Evolutionary conservation across 257 asterid genomes (phyloP), one percentile per base, ranked within the genome.

Genomic region (Capsicum rhomboideum): DNA sequence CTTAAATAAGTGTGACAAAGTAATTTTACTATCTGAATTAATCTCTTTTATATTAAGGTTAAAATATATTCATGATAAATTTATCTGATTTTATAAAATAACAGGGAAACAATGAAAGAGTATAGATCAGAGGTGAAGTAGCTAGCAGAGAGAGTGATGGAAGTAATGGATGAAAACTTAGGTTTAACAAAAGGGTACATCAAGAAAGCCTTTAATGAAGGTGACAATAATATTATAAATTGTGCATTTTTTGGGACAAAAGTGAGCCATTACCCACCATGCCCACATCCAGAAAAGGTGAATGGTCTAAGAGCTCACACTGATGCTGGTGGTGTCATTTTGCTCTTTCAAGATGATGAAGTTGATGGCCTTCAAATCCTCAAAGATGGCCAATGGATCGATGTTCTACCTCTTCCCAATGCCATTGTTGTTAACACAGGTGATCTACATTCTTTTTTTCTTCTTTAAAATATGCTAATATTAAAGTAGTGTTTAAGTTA

Each of bases 251-350:
- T 93, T 21, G 98, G 98, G 31, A 95, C 98, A n/a, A 95, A 95
- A 84, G 96, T 95, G 61, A 93, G 98, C 87, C 98, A 92, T 85
- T 95, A 95, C 81, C 98, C 98, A 2, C 96, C 96, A 6, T 95
- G 98, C 82, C 95, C 98, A 34, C 84, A 83, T 82, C 98, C 98
- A 0, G 93, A 93, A 1, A 91, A 78, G 79, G 90, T 91, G 0
- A 89, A 75, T 52, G 98, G 95, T 29, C 93, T 95, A 10, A 90
- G 98, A 67, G 98, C 98, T 83, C 98, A 95, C 93, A 95, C 98
- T 6, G 98, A 95, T 46, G 98, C 98, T 1, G 98, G 98, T 6
- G 98, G 98, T 2, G 91, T 95, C 1, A 88, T 95, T 90, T 63
- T 95, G 4, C 98, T 95, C 42, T 93, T 89, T 88, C 98, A 95